phyloP scores from a whole-genome alignment of 768 basidiomycete species.

The Mycena belliarum region DNA sequence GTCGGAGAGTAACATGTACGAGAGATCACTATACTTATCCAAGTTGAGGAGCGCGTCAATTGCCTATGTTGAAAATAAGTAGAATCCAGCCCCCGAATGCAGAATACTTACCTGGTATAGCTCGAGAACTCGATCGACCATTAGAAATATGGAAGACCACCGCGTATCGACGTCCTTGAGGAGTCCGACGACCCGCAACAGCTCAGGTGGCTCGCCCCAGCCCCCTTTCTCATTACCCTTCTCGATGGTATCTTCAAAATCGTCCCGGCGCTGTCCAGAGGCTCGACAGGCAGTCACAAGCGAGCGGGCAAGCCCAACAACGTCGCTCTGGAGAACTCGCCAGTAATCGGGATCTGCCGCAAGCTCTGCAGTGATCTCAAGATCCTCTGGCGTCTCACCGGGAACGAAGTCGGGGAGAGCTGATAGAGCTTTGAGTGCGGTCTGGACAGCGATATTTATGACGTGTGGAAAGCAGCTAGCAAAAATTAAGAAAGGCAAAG shows the following conservation, averaged over 20 bases:
- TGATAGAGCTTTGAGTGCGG: neutral
- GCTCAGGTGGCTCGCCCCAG: neutral
- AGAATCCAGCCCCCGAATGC: neutral
- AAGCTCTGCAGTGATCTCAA: neutral
- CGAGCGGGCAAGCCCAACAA: neutral
- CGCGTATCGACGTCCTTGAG: conserved; percentile 24
- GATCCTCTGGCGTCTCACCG: neutral
- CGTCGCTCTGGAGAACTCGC: neutral
- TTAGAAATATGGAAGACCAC: conserved; percentile 34
- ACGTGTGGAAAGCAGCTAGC: neutral
- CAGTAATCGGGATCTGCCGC: neutral
- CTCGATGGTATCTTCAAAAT: conserved; percentile 4
- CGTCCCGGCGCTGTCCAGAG: conserved; percentile 15
- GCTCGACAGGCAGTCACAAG: conserved; percentile 12
- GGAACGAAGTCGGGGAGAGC: neutral
- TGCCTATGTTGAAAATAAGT: conserved; percentile 5
- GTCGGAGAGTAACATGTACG: neutral
- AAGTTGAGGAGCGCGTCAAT: neutral
- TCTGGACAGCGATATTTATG: neutral
- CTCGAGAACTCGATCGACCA: conserved; percentile 30
- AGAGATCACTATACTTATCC: conserved; percentile 12
- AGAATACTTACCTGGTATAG: conserved; percentile 16
- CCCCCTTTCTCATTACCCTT: conserved; percentile 12
- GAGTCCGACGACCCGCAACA: conserved; percentile 19
- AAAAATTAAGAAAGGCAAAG: too few species aligned